Evolutionary conservation across 1,139 yeast species (phyloP), one percentile per base, ranked within the genome.

Genomic region (Yamadazyma atmosphaerica): DNA sequence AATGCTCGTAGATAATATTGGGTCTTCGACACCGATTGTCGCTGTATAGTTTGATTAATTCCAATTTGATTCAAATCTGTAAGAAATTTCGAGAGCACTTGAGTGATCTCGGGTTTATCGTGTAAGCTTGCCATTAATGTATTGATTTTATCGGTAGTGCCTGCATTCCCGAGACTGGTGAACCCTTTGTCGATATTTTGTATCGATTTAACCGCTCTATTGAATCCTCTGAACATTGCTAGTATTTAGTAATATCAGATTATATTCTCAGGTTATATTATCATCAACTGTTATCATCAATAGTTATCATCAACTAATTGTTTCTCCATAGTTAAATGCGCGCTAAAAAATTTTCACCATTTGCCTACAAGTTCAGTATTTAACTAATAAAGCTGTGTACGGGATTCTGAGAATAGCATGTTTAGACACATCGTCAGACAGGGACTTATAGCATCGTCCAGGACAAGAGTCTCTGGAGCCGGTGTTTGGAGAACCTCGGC

Each of bases 1-100:
- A 54, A 42, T 18, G 52, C 36, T 16, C 45, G 42, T n/a, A 45
- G 18, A 33, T 59, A 47, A 40, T 59, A 63, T 29, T 40, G 49
- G 41, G 49, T 50, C 21, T 45, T 38, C n/a, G 29, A 40, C 12
- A 17, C 38, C 19, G 11, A 29, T 7, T 39, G 15, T 35, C 35
- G 35, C 23, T 15, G 43, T 36, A 10, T 45, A 49, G 7, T 47
- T 33, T 45, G 51, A 29, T 47, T 50, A 13, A 71, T 63, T 3
- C 72, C 74, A 3, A 68, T 43, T 33, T 53, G 50, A 24, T 54
- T 44, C 34, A 72, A 61, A 43, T 67, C 68, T 15, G 44, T 45
- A 38, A 68, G 67, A 45, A 69, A 68, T 12, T 56, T 46, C 22
- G 64, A 54, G 26, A 71, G 46, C 17, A 65, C 48, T 34, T 47